Evolutionary conservation across 2,329 filamentous ascomycete species (phyloP).

Genomic region (Cercospora zeae-maydis): DNA sequence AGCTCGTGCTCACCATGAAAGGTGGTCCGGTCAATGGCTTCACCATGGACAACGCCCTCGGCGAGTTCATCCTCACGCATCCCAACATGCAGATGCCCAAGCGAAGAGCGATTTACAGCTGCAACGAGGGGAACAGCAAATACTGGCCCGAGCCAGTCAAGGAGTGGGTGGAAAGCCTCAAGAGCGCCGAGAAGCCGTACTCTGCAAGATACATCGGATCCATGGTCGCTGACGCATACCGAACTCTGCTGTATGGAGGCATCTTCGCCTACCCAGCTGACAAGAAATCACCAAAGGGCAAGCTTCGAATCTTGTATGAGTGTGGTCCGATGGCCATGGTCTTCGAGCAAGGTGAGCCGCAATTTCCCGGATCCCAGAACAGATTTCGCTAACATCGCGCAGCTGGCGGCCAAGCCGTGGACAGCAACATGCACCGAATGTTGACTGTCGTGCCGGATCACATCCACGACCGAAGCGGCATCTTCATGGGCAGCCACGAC

Average conservation of each 20-base stretch:
- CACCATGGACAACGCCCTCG: constrained; percentile 91
- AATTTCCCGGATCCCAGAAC: not conserved
- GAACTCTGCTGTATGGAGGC: constrained; percentile 89
- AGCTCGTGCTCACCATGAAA: constrained; percentile 96
- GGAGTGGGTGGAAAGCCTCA: constrained; percentile 84
- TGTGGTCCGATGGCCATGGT: constrained; percentile 99
- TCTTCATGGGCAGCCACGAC: constrained; percentile 91
- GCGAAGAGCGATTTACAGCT: constrained; percentile 84
- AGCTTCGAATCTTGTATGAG: constrained; percentile 95
- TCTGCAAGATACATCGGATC: constrained; percentile 91
- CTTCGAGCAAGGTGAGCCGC: constrained; percentile 86
- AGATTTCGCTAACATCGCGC: constrained; percentile 21
- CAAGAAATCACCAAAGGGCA: constrained; percentile 97
- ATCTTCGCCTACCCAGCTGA: constrained; percentile 97
- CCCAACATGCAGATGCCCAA: constrained; percentile 86
- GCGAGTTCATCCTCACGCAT: constrained; percentile 98
- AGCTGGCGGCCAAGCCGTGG: constrained; percentile 89
- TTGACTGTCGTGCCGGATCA: constrained; percentile 81
- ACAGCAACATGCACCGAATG: constrained; percentile 89
- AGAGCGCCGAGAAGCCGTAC: constrained; percentile 77
- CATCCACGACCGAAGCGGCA: constrained; percentile 93
- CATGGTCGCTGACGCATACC: constrained; percentile 98
- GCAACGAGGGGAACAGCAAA: constrained; percentile 96
- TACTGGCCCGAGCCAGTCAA: constrained; percentile 92
- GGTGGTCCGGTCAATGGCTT: constrained; percentile 92